These are phyloP conservation scores for Lichtheimia hyalospora DNA, from an alignment of 371 early-diverging fungal species.

Conservation along the genomic window DNA sequence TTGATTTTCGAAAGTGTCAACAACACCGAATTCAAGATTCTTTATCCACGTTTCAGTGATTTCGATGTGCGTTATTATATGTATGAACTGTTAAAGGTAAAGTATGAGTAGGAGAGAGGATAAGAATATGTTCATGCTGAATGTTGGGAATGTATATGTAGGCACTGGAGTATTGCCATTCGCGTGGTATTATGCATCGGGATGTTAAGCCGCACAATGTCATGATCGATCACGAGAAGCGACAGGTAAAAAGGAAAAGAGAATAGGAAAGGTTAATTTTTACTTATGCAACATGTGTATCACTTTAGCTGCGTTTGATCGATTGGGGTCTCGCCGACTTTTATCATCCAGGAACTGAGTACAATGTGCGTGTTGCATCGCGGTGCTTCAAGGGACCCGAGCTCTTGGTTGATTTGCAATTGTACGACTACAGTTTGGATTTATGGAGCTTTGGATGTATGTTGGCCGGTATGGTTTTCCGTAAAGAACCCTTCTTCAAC, in stretches of 20 bases:
- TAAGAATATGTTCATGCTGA: not conserved
- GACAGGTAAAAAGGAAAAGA: constrained; percentile 61
- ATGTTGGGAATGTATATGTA: constrained; percentile 16
- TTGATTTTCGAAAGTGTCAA: constrained; percentile 97
- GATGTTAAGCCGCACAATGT: constrained; percentile 99
- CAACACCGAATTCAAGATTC: constrained; percentile 76
- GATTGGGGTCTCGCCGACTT: constrained; percentile 99
- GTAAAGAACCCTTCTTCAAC: constrained; percentile 99
- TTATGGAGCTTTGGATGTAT: constrained; percentile 99
- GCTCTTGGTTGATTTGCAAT: constrained; percentile 95
- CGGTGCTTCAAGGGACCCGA: constrained; percentile 99
- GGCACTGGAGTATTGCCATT: constrained; percentile 98
- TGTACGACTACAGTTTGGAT: constrained; percentile 99
- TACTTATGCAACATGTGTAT: not conserved
- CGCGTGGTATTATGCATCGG: constrained; percentile 99
- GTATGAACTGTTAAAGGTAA: constrained; percentile 91
- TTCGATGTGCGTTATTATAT: constrained; percentile 97
- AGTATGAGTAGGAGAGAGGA: not conserved
- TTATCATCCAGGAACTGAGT: constrained; percentile 96
- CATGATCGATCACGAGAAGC: constrained; percentile 97
- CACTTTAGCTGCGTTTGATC: constrained; percentile 85
- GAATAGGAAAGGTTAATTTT: not conserved
- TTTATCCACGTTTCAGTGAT: constrained; percentile 82
- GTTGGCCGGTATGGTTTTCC: constrained; percentile 98
- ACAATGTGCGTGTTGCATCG: constrained; percentile 99